Evolutionary conservation across 108 stramenopile species (phyloP).

Genomic region (Discostella pseudostelligera): DNA sequence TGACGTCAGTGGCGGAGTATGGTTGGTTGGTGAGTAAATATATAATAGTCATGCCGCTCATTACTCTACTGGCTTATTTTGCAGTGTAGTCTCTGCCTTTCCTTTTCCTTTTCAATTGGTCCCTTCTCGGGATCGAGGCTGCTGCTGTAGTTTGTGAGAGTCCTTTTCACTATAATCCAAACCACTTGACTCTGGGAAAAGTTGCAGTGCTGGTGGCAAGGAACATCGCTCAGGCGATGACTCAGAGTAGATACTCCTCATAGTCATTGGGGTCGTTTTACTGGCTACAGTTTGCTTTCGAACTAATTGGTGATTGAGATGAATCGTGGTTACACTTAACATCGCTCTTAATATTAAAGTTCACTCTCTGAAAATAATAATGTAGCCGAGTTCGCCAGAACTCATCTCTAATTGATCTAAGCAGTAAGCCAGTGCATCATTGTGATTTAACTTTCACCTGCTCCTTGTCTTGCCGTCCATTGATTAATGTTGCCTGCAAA

Average conservation of each 20-base stretch:
- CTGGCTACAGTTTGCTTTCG: too few relatives aligned
- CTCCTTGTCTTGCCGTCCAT: slow-evolving; percentile 36
- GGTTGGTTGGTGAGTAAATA: slow-evolving; percentile 32
- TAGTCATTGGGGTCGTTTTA: too few relatives aligned
- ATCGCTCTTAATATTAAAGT: too few relatives aligned
- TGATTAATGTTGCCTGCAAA: slow-evolving; percentile 72
- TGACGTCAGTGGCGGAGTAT: slow-evolving; percentile 28
- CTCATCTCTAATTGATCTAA: neutral
- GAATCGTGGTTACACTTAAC: too few relatives aligned
- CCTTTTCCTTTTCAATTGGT: slow-evolving; percentile 33
- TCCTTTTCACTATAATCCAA: slow-evolving; percentile 36
- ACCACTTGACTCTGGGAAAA: slow-evolving; percentile 48
- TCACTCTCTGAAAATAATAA: too few relatives aligned
- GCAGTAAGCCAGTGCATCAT: too few relatives aligned
- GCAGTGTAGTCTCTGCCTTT: slow-evolving; percentile 20
- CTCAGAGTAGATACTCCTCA: slow-evolving; percentile 3
- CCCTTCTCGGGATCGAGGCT: slow-evolving; percentile 47
- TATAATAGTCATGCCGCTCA: neutral
- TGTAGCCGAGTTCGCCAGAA: neutral
- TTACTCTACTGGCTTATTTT: neutral
- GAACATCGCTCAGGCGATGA: slow-evolving; percentile 38
- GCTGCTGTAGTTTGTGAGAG: slow-evolving; percentile 51
- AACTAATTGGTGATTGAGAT: too few relatives aligned
- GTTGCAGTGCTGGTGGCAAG: slow-evolving; percentile 16
- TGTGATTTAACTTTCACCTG: slow-evolving; percentile 10